Evolutionary conservation across 2,329 filamentous ascomycete species (phyloP).

Genomic region (Neofusicoccum parvum): DNA sequence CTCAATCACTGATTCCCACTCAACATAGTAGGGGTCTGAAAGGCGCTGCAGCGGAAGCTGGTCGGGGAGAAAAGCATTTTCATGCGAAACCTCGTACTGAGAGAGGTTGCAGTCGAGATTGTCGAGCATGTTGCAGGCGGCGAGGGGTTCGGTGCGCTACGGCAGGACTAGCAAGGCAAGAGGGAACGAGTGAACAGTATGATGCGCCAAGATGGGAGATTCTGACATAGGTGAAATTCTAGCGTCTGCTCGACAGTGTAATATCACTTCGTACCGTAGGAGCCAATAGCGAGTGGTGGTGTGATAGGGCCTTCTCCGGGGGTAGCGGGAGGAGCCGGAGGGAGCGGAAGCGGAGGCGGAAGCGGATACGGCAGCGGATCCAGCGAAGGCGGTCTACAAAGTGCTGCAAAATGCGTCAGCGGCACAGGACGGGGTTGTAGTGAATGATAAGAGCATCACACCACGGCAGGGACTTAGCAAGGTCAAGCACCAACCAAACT

Average conservation of each 20-base stretch:
- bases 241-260: slow-evolving; percentile 3
- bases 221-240: not conserved
- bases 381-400: not conserved
- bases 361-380: slow-evolving; percentile 6
- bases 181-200: not conserved
- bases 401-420: slow-evolving; percentile 1
- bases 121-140: slow-evolving; percentile 12
- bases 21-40: slow-evolving; percentile 81
- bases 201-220: not conserved
- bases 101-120: slow-evolving; percentile 48
- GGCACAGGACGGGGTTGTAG: not conserved
- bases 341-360: slow-evolving; percentile 18
- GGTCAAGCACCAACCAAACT: not conserved
- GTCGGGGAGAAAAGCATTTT: slow-evolving; percentile 78
- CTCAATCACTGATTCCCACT: slow-evolving; percentile 78
- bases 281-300: slow-evolving; percentile 5
- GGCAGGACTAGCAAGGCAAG: not conserved
- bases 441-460: slow-evolving; percentile 17
- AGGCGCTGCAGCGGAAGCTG: slow-evolving; percentile 71
- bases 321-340: not conserved
- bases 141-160: slow-evolving; percentile 1
- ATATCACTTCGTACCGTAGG: slow-evolving; percentile 1
- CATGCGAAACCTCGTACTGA: slow-evolving; percentile 77
- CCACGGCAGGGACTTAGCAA: not conserved
- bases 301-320: slow-evolving; percentile 13